These are phyloP conservation scores for Jacaranda copaia DNA, from an alignment of 257 asterid genomes.

Conservation along the genomic window DNA sequence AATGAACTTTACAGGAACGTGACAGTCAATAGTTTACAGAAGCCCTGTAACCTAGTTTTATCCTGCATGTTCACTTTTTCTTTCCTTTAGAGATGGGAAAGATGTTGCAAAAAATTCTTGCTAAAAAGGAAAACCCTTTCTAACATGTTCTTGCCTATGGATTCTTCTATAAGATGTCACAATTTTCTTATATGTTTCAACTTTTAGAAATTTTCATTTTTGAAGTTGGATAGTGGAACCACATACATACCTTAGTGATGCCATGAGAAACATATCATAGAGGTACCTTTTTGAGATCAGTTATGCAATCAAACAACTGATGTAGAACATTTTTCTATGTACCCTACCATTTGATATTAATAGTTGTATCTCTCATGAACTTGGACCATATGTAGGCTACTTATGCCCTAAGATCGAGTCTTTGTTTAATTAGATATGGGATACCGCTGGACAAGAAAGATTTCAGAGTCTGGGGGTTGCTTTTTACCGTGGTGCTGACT, in stretches of 20 bases:
- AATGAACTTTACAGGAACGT: not conserved
- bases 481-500: constrained; percentile 99
- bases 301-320: too few relatives aligned
- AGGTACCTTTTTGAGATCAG: too few relatives aligned
- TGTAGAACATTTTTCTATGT: not conserved
- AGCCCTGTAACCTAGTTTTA: not conserved
- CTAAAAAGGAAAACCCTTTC: too few relatives aligned
- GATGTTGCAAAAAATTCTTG: not conserved
- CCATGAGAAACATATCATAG: too few relatives aligned
- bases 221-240: too few relatives aligned
- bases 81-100: not conserved
- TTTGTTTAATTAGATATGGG: constrained; percentile 78
- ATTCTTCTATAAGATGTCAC: not conserved
- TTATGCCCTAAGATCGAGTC: constrained; percentile 29
- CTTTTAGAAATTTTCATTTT: too few relatives aligned
- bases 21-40: not conserved
- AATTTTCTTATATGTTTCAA: not conserved
- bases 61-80: not conserved
- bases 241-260: too few relatives aligned
- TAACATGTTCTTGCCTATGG: not conserved
- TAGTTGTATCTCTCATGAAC: constrained; percentile 1
- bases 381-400: constrained; percentile 11
- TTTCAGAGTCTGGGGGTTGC: constrained; percentile 99
- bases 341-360: not conserved
- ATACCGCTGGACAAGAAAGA: constrained; percentile 99